phyloP scores from a whole-genome alignment of 768 basidiomycete genomes.

The Russula brevipes region DNA sequence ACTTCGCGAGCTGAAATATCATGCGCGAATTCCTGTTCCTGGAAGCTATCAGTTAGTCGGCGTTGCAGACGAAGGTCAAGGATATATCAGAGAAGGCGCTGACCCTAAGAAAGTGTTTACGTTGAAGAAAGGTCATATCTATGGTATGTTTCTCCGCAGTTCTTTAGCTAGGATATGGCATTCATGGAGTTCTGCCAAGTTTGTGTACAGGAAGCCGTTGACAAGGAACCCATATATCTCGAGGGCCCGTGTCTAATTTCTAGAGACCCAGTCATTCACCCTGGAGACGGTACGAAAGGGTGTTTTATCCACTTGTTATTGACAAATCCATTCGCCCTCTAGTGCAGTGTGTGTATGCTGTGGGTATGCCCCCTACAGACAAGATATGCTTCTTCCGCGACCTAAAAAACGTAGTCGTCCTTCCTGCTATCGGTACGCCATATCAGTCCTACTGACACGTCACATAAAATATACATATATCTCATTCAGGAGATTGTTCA shows the following conservation, averaged over 20 bases:
- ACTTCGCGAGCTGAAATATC: constrained; percentile 67
- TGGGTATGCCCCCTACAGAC: constrained; percentile 28
- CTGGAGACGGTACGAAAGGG: background rate
- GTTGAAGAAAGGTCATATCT: background rate
- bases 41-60: constrained; percentile 43
- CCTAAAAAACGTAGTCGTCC: background rate
- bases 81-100: background rate
- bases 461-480: background rate
- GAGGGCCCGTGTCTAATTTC: background rate
- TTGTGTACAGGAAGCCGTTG: background rate
- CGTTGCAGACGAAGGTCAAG: constrained; percentile 49
- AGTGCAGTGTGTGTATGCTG: constrained; percentile 28
- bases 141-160: background rate
- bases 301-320: background rate
- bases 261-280: background rate
- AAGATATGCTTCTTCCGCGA: constrained; percentile 14
- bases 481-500: background rate
- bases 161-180: background rate
- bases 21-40: constrained; percentile 66
- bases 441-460: background rate
- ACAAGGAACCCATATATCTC: background rate
- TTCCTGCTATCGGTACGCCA: background rate
- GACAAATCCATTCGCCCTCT: background rate
- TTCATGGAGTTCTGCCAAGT: background rate
- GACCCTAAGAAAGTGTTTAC: background rate